phyloP scores from a whole-genome alignment of 2,329 filamentous ascomycete genomes.

The Colletotrichum cordylinicola region DNA sequence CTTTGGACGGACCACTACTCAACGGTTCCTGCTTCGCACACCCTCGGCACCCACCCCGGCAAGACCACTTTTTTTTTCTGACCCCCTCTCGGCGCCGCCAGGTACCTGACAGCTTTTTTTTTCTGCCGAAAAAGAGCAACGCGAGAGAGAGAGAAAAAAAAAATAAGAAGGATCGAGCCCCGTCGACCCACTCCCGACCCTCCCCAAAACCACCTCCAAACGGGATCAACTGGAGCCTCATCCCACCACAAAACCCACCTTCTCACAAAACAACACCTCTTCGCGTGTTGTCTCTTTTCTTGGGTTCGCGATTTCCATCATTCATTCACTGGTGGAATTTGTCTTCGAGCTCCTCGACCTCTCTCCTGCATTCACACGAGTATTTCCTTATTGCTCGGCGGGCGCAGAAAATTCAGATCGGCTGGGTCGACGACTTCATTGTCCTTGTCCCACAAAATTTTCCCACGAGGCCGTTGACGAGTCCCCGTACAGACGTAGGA shows the following conservation, averaged over 20 bases:
- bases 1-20: slow-evolving; percentile 21
- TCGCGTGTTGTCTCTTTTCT: slow-evolving; percentile 18
- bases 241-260: slow-evolving; percentile 25
- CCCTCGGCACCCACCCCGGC: slow-evolving; percentile 19
- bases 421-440: slow-evolving; percentile 13
- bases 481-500: slow-evolving; percentile 20
- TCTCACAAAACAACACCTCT: slow-evolving; percentile 21
- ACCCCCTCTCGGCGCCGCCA: slow-evolving; percentile 13
- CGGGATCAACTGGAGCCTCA: slow-evolving; percentile 27
- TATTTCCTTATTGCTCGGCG: slow-evolving; percentile 1
- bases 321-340: slow-evolving; percentile 14
- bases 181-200: slow-evolving; percentile 24
- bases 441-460: slow-evolving; percentile 22
- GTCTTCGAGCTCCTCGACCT: background rate
- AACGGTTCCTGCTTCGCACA: slow-evolving; percentile 21
- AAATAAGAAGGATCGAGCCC: slow-evolving; percentile 24
- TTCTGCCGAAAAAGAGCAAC: slow-evolving; percentile 15
- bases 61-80: slow-evolving; percentile 13
- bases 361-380: background rate
- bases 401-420: background rate
- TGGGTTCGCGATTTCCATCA: slow-evolving; percentile 21
- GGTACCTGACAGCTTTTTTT: slow-evolving; percentile 19
- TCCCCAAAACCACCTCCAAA: slow-evolving; percentile 25
- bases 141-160: slow-evolving; percentile 6
- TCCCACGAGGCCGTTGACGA: slow-evolving; percentile 15